A percentile compares a stretch with the other conserved stretches of the same genome.
Conservation (phyloP, 208 protist genomes). For the Trypanosoma vivax region DNA sequence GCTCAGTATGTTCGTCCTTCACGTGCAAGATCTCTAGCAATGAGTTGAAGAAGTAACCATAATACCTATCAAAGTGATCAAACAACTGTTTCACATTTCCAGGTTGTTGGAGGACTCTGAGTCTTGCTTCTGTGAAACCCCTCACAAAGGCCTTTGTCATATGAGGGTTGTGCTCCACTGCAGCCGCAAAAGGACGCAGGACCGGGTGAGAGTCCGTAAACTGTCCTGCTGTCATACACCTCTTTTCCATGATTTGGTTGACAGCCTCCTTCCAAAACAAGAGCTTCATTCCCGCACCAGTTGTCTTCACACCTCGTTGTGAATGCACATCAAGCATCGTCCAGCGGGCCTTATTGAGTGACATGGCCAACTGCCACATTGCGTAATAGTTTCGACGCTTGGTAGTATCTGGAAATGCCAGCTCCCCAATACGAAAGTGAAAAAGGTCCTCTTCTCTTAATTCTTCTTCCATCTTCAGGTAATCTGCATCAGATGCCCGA, state of each 20-base stretch:
- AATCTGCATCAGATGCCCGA: conserved; percentile 61
- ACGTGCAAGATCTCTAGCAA: conserved; percentile 69
- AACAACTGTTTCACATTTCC: conserved; percentile 85
- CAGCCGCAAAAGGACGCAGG: conserved; percentile 68
- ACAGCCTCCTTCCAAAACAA: conserved; percentile 86
- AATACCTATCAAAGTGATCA: conserved; percentile 89
- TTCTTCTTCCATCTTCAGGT: conserved; percentile 76
- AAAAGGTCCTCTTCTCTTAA: conserved; percentile 66
- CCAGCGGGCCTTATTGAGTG: conserved; percentile 85
- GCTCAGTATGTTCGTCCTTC: conserved; percentile 77
- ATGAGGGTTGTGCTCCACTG: conserved; percentile 54
- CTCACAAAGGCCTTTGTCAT: conserved; percentile 87
- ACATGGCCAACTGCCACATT: conserved; percentile 78
- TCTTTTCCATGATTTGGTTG: conserved; percentile 57
- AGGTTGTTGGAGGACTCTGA: conserved; percentile 77
- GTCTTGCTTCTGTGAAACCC: conserved; percentile 80
- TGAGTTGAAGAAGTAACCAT: conserved; percentile 89
- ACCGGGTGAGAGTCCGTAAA: conserved; percentile 87
- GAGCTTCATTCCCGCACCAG: conserved; percentile 86
- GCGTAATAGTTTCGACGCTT: conserved; percentile 81
- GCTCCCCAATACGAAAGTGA: conserved; percentile 77
- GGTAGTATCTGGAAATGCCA: conserved; percentile 50
- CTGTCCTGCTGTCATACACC: conserved; percentile 55
- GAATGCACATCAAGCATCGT: conserved; percentile 86
- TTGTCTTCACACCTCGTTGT: conserved; percentile 80